Evolutionary conservation across 1,284 basidiomycete species (phyloP).

Genomic region (Wolfiporia cocos): DNA sequence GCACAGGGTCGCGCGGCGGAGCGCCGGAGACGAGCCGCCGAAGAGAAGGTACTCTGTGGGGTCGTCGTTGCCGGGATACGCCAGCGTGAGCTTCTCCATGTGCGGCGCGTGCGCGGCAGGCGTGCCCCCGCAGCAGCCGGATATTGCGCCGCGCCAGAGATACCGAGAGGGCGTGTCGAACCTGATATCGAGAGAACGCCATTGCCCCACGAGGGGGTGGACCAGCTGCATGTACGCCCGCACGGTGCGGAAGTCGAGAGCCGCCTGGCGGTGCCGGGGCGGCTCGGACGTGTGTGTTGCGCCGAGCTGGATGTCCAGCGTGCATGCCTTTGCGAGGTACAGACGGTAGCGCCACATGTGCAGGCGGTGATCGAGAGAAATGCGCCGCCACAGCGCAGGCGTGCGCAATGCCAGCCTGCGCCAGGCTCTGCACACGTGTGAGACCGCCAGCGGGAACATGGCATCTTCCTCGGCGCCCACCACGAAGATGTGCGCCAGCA

Average conservation of each 20-base stretch:
- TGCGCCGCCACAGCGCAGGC: constrained; percentile 53
- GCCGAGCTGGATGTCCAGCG: constrained; percentile 48
- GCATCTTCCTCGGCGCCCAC: constrained; percentile 49
- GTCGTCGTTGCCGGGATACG: constrained; percentile 61
- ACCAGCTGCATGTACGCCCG: constrained; percentile 56
- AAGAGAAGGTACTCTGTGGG: constrained; percentile 59
- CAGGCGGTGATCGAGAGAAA: constrained; percentile 41
- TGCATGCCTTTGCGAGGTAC: constrained; percentile 47
- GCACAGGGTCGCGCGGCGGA: constrained; percentile 48
- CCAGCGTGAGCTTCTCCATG: constrained; percentile 50
- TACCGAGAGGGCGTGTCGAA: constrained; percentile 52
- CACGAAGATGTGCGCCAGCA: constrained; percentile 55
- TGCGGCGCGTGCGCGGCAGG: constrained; percentile 32
- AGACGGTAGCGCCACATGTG: constrained; percentile 57
- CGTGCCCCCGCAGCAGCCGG: constrained; percentile 37
- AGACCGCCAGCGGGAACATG: constrained; percentile 50
- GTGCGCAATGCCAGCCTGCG: constrained; percentile 49
- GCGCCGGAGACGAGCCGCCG: constrained; percentile 50
- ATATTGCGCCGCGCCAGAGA: constrained; percentile 58
- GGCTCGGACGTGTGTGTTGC: constrained; percentile 11
- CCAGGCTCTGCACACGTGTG: constrained; percentile 62
- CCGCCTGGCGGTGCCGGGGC: constrained; percentile 22
- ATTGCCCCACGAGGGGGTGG: constrained; percentile 41
- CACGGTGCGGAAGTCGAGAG: constrained; percentile 40
- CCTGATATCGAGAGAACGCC: constrained; percentile 55